Evolutionary conservation across 768 basidiomycete species (phyloP), one percentile per base, ranked within the genome.

Genomic region (Saitozyma podzolica): DNA sequence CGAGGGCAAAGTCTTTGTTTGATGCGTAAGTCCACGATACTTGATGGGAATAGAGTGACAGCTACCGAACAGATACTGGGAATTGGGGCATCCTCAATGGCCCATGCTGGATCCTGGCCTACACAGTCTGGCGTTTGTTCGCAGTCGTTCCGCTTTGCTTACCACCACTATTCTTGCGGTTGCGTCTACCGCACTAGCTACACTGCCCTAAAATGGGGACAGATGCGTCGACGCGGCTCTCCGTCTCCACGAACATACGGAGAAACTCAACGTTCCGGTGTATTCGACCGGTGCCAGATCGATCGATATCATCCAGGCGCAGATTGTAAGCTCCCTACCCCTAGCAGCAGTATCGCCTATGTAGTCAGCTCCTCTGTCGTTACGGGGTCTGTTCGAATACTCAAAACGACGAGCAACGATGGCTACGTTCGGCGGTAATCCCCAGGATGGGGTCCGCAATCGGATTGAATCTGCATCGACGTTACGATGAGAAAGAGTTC

Each of bases 261-360:
- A 50, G 49, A 50, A 50, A 20, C 49, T 50, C n/a, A 20, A 50
- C 20, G n/a, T 50, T 16, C n/a, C 20, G 14, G 49, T 20, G 8
- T 50, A 50, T 20, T n/a, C n/a, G n/a, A 50, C 49, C n/a, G 49
- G 49, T n/a, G 49, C 49, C n/a, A 50, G 49, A 50, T 50, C 49
- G 8, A 50, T 50, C 49, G 49, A 50, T 8, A 50, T 50, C 49
- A 50, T 50, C n/a, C 49, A 50, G 49, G 49, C 49, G n/a, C 49
- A 50, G n/a, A 16, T 50, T 16, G 49, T 50, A 20, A 50, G 49
- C 20, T 14, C 8, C 7, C n/a, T 8, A 16, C n/a, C n/a, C 8
- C 49, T 7, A 16, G n/a, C 19, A 54, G 9, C 8, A 50, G 8
- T 50, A 6, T n/a, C 49, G 49, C n/a, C n/a, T n/a, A n/a, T n/a